Evolutionary conservation across 306 rosid species (phyloP), one percentile per base, ranked within the genome.

Genomic region (Castanospermum australe): DNA sequence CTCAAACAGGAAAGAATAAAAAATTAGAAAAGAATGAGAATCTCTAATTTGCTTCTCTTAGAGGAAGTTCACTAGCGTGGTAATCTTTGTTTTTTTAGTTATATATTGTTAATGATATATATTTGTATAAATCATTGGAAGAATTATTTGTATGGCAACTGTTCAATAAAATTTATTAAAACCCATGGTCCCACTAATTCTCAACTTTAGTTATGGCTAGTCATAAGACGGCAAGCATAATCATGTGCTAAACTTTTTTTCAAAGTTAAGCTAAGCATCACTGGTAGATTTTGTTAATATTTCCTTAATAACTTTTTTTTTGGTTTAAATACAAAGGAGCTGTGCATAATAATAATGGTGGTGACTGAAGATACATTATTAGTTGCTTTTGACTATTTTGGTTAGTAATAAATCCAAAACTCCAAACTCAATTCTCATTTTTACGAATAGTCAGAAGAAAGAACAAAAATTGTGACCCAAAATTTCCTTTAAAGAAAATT

Each of bases 191-290:
- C 85, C 74, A 52, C 30, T 62, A 44, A 56, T 55, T 30, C 35
- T 39, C 22, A 28, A 45, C 67, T 33, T 47, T 47, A 24, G 9
- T 30, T 54, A 50, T 20, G 28, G 9, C n/a, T 6, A n/a, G 42
- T 36, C 60, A 62, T 41, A 32, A 60, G 59, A 73, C 63, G 69
- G 18, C 48, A 86, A 45, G 86, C 74, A 79, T 75, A 79, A 86
- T 82, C 55, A 75, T 69, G 62, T 82, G 50, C 82, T 13, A 79
- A 75, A 66, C 86, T 86, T 86, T 82, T 15, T 5, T 35, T 86
- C 55, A 75, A 86, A 48, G 89, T 79, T 82, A 85, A 75, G 77
- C 57, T 47, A 82, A 74, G 88, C 75, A 81, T 71, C n/a, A n/a
- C n/a, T n/a, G n/a, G n/a, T n/a, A n/a, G n/a, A n/a, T n/a, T n/a